Evolutionary conservation across 2,329 filamentous ascomycete species (phyloP).

Genomic region (Neospermospora avenae): DNA sequence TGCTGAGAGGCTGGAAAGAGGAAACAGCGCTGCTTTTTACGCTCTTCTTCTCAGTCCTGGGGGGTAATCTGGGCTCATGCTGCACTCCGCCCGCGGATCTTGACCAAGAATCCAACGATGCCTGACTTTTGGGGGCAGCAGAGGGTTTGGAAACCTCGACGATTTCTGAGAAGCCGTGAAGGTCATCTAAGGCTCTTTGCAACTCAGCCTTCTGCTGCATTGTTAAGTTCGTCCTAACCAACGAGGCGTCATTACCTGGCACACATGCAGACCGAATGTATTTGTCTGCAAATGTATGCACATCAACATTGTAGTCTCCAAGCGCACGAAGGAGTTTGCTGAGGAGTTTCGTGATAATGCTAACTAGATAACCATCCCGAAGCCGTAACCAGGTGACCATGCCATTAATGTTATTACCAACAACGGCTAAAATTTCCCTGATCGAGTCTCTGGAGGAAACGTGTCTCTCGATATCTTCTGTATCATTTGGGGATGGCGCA

Average conservation of each 20-base stretch:
- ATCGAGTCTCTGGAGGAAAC: constrained; percentile 37
- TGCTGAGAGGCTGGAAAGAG: constrained; percentile 20
- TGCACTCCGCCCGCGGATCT: constrained; percentile 44
- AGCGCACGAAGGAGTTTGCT: constrained; percentile 80
- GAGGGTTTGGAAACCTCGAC: constrained; percentile 47
- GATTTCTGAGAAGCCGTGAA: constrained; percentile 47
- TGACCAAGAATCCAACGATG: constrained; percentile 59
- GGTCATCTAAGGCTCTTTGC: constrained; percentile 57
- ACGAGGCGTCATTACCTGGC: constrained; percentile 51
- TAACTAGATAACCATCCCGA: constrained; percentile 81
- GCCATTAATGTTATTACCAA: constrained; percentile 60
- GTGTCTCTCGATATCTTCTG: constrained; percentile 28
- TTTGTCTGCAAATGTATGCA: constrained; percentile 56
- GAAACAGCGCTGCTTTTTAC: neutral
- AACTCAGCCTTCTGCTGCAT: constrained; percentile 83
- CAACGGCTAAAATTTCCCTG: constrained; percentile 59
- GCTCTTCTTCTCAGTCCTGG: constrained; percentile 10
- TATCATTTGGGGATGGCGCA: constrained; percentile 36
- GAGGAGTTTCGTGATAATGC: constrained; percentile 76
- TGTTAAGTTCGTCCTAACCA: constrained; percentile 74
- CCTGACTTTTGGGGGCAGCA: constrained; percentile 50
- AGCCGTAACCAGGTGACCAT: constrained; percentile 88
- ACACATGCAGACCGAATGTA: constrained; percentile 64
- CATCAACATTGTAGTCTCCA: constrained; percentile 70
- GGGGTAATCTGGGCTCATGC: constrained; percentile 30